Evolutionary conservation across 305 asterid genomes (phyloP), one percentile per base, ranked within the genome.

Genomic region (Salvia sclarea): DNA sequence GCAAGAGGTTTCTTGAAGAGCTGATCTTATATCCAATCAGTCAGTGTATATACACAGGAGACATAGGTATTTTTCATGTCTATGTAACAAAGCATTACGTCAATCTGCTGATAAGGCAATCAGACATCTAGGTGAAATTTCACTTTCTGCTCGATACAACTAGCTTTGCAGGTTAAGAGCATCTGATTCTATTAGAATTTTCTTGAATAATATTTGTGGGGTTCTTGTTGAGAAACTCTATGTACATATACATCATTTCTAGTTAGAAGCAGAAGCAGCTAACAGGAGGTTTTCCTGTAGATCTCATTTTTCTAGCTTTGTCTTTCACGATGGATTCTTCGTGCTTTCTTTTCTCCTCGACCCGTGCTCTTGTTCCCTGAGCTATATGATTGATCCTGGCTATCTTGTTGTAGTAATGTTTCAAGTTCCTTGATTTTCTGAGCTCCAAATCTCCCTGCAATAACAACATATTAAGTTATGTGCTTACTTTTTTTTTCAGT

Each of bases 211-310:
- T 33, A 43, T 25, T 62, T 44, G 21, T 25, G 17, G 14, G n/a
- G 1, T 59, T 69, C 62, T 48, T 45, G 45, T 4, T 57, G 5
- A 11, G 45, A 57, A 65, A 38, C 73, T 64, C 12, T 45, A 8
- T 72, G 8, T 66, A 49, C 63, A 37, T 37, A 28, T 28, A 4
- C 2, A 37, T 45, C 0, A 30, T 63, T 41, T 55, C n/a, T 11
- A 8, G 21, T 80, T 67, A 86, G 76, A 81, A 85, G 82, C 90
- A 85, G 78, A 77, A 87, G 79, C 89, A 82, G 45, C 66, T 61
- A 8, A 84, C 79, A 9, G 89, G 79, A 44, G 60, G 58, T 52
- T 58, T 65, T 20, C 85, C 82, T 1, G 80, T 80, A 69, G 80
- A 40, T 78, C 81, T 85, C 47, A 87, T 73, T 71, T 75, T 81